Evolutionary conservation across 441 rosid genomes (phyloP), one percentile per base, ranked within the genome.

Genomic region (Theobroma grandiflorum): DNA sequence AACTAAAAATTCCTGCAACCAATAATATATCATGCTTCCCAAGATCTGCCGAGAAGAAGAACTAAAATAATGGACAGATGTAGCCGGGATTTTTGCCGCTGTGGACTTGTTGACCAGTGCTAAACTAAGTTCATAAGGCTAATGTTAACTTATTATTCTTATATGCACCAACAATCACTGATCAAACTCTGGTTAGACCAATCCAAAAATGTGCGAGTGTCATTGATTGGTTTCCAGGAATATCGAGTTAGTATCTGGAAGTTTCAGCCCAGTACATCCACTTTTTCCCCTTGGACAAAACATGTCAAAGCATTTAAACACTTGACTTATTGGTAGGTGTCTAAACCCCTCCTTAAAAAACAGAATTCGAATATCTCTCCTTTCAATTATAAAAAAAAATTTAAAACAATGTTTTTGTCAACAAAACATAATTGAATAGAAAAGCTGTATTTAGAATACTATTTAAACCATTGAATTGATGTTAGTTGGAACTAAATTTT

Each of bases 51-150:
- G 2, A 26, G 33, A 58, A 58, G 66, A 62, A 33, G 6, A 63
- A 37, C 6, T 37, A 65, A 65, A 65, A 66, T 18, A 66, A 40
- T 40, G 50, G 31, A 66, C 71, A 66, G 71, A 38, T 40, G 11
- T 66, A 66, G 68, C 68, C 63, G 14, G 68, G 20, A 6, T 35
- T 59, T 59, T 59, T 22, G 64, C 14, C 35, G 50, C 50, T 66
- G 71, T 33, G 22, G 3, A 18, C 15, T 16, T 40, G 26, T 38
- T 66, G 50, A 66, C 31, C 71, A 18, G 50, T 40, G 22, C 50
- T 35, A 64, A 64, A 35, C 43, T 64, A 6, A n/a, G 31, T 18
- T 66, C 26, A 66, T 18, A 26, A 26, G 64, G 31, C 37, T 6
- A 26, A 59, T 5, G 15, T 10, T 3, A 26, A 26, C 37, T 59